Conservation (phyloP, 129 eudicot species). For the Scalesia atractyloides region DNA sequence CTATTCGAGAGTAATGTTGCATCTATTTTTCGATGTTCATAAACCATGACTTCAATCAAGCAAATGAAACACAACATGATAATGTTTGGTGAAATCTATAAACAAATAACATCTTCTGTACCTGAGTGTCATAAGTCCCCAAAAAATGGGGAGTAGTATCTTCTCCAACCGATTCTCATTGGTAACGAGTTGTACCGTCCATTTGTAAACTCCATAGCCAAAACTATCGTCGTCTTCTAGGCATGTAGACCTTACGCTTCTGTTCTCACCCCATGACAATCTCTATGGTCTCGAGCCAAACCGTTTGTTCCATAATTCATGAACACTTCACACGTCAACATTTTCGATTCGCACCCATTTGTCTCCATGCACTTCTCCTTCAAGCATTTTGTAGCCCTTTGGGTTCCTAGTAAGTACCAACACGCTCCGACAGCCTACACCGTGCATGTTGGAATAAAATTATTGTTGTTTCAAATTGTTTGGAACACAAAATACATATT, state of each 20-base stretch:
- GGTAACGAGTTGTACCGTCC: conserved; percentile 77
- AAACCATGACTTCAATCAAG: no score
- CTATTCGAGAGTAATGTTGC: no score
- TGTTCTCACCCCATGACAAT: conserved; percentile 62
- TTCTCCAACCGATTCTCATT: conserved; percentile 82
- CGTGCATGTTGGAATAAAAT: not conserved
- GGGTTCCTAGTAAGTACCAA: conserved; percentile 85
- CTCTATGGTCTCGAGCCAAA: conserved; percentile 38
- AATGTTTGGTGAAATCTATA: no score
- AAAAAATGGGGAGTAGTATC: conserved; percentile 78
- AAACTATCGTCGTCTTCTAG: conserved; percentile 42
- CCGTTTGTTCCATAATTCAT: conserved; percentile 56
- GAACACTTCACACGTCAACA: conserved; percentile 59
- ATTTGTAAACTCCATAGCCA: conserved; percentile 71
- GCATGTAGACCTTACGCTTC: conserved; percentile 55
- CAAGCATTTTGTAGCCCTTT: conserved; percentile 73
- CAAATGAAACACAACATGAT: no score
- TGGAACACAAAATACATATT: not conserved
- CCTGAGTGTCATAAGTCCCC: conserved; percentile 96
- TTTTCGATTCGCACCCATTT: conserved; percentile 35
- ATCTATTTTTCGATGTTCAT: no score
- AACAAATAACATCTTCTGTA: not conserved
- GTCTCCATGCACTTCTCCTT: conserved; percentile 43
- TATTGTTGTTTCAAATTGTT: not conserved
- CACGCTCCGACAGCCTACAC: conserved; percentile 69